Evolutionary conservation across 2,329 filamentous ascomycete species (phyloP), one percentile per base, ranked within the genome.

Genomic region (Fusarium solani-melongenae): DNA sequence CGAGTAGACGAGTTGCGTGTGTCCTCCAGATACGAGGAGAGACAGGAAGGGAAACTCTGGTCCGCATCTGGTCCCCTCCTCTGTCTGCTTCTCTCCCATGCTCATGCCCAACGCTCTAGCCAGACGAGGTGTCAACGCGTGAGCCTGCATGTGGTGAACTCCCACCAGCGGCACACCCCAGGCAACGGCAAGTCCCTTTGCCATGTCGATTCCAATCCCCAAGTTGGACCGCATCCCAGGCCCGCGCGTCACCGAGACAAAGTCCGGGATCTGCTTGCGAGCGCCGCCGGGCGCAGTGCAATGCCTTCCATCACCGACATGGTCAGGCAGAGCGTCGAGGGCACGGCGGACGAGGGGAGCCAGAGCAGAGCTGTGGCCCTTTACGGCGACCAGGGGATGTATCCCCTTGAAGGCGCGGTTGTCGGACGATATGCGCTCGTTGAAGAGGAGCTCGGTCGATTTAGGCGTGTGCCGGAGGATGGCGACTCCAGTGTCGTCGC

Each of bases 141-240:
- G 96, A 12, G 95, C 96, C 81, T 98, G 95, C 96, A 99, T 98
- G 82, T 99, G 96, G 81, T 99, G 93, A 1, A 98, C 93, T 1
- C 91, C 96, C 1, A 98, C 82, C 34, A 98, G 85, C 4, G 96
- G 95, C 39, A 95, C 88, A 72, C 91, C 88, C 94, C 94, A 97
- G 39, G 94, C 95, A 22, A 93, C 86, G 0, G 95, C 91, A 22
- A 98, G 87, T 0, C 95, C 96, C 82, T 98, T 98, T 20, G 94
- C 96, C 24, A 91, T 92, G 79, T 94, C 92, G 12, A 98, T 82
- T 0, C 96, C 96, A 17, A 92, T 91, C 22, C 91, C 88, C 33
- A 99, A 87, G 77, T 94, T 94, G 6, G 92, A 88, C 33, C 89
- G 85, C 93, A 98, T 98, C 22, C 96, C 96, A 0, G 96, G 96